Base-by-base conservation (phyloP, 345 rosid genomes). In the Cardamine resedifolia region DNA sequence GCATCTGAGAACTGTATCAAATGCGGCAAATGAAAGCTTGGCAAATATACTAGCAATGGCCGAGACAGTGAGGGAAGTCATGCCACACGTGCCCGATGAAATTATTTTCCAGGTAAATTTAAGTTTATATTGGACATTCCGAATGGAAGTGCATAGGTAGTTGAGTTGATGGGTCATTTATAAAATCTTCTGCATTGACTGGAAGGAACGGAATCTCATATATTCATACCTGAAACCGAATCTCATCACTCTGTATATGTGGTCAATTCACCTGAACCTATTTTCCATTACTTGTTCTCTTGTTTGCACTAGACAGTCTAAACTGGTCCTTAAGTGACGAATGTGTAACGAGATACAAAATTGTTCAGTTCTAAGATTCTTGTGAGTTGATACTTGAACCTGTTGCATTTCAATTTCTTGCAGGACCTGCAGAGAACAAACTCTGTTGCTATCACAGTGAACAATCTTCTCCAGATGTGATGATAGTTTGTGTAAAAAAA, bases 391-490 rank as follows among this genome's bases (percentile, higher is more conserved):
- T 47, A 49, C 52, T 45, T 64, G 56, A 64, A 77, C 61, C 52
- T 64, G 57, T 57, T 65, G 48, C 62, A 23, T 53, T 45, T 71
- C 41, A 30, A 59, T 60, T 30, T 66, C 10, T 70, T 84, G 91
- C 94, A 95, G 99, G 99, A 95, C 76, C 77, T 95, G 84, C 99
- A 88, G 88, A 84, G 88, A 73, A 91, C 99, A 65, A 88, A 95
- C 80, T 95, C 99, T 28, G 98, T 81, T 31, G 77, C 90, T 60
- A 87, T 88, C 28, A 91, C 97, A 66, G 97, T 95, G 84, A 91
- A 95, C 85, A 95, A 95, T 79, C 99, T 91, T 78, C 99, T 95
- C 70, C 99, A 95, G 81, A 91, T 86, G 88, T 91, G 83, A 86
- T 48, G 58, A 71, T 66, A 48, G 27, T 71, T 64, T 59, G 36